These are phyloP conservation scores for Phialocephala subalpina DNA, from an alignment of 2,329 filamentous ascomycete genomes.

Conservation along the genomic window DNA sequence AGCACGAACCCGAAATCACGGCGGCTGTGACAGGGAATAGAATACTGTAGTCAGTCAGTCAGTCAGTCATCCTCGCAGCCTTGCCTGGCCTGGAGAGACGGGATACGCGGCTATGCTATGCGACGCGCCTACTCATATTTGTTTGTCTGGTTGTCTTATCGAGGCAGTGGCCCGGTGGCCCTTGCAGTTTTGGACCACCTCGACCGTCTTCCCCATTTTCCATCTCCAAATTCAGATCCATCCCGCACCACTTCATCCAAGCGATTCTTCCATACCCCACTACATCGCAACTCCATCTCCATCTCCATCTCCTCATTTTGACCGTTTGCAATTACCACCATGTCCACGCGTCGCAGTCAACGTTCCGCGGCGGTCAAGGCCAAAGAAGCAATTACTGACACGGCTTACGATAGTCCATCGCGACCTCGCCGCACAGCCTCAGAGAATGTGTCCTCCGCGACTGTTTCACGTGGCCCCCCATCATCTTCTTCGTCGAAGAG, in stretches of 20 bases:
- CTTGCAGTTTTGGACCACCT: slow-evolving; percentile 25
- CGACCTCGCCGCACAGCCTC: slow-evolving; percentile 40
- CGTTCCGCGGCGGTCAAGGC: slow-evolving; percentile 40
- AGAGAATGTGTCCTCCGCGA: slow-evolving; percentile 37
- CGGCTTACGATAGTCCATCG: slow-evolving; percentile 35
- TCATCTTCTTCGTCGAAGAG: slow-evolving; percentile 33
- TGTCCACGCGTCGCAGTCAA: slow-evolving; percentile 42
- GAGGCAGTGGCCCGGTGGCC: slow-evolving; percentile 34
- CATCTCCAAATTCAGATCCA: neutral
- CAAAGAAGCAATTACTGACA: slow-evolving; percentile 41
- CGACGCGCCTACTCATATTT: slow-evolving; percentile 23
- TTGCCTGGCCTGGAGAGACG: neutral
- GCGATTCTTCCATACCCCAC: neutral
- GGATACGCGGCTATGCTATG: slow-evolving; percentile 25
- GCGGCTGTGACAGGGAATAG: neutral
- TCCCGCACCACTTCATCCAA: slow-evolving; percentile 3
- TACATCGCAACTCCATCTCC: slow-evolving; percentile 2
- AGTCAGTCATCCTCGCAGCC: slow-evolving; percentile 3
- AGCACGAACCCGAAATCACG: slow-evolving; percentile 2
- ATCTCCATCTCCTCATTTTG: slow-evolving; percentile 7
- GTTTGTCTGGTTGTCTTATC: slow-evolving; percentile 30
- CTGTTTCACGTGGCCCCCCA: slow-evolving; percentile 42
- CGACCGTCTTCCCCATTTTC: slow-evolving; percentile 6
- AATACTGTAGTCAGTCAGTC: too few species aligned
- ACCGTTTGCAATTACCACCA: slow-evolving; percentile 25